A percentile compares a stretch with the other conserved stretches of the same genome.
Evolutionary conservation across 1,284 basidiomycete species (phyloP).

Genomic region (Cutaneotrichosporon sp.): DNA sequence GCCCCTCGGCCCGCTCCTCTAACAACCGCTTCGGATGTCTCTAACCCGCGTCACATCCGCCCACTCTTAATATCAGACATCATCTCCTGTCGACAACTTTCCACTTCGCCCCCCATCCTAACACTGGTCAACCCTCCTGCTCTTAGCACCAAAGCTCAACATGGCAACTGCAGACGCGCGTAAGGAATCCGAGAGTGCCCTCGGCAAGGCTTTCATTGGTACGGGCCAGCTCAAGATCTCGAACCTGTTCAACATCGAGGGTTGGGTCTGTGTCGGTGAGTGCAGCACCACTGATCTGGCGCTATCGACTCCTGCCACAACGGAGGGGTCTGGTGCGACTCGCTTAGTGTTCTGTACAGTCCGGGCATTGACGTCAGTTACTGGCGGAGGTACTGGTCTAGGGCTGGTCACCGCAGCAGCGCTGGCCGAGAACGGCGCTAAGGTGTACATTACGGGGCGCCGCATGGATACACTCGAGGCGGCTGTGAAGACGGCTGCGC

Average conservation of each 20-base stretch:
- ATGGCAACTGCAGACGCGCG: background rate
- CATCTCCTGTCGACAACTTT: too few species aligned
- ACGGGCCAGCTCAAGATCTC: constrained; percentile 16
- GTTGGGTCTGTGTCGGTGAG: constrained; percentile 29
- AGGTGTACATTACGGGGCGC: constrained; percentile 48
- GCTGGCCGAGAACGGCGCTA: constrained; percentile 46
- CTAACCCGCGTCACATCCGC: too few species aligned
- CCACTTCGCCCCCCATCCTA: too few species aligned
- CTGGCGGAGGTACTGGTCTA: constrained; percentile 38
- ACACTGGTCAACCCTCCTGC: too few species aligned
- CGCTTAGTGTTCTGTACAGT: too few species aligned
- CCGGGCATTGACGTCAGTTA: constrained; percentile 25
- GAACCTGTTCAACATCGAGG: constrained; percentile 25
- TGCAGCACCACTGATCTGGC: too few species aligned
- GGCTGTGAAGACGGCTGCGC: constrained; percentile 26
- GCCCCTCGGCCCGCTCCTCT: too few species aligned
- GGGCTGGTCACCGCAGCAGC: constrained; percentile 38
- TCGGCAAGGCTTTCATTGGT: constrained; percentile 10
- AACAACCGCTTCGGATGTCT: too few species aligned
- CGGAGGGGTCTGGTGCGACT: too few species aligned
- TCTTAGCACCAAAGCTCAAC: background rate
- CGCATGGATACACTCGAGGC: constrained; percentile 36
- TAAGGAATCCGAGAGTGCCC: constrained; percentile 5
- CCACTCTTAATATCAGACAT: too few species aligned
- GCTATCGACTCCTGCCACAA: too few species aligned